phyloP scores from a whole-genome alignment of 306 rosid species.

The Dalbergia cochinchinensis region DNA sequence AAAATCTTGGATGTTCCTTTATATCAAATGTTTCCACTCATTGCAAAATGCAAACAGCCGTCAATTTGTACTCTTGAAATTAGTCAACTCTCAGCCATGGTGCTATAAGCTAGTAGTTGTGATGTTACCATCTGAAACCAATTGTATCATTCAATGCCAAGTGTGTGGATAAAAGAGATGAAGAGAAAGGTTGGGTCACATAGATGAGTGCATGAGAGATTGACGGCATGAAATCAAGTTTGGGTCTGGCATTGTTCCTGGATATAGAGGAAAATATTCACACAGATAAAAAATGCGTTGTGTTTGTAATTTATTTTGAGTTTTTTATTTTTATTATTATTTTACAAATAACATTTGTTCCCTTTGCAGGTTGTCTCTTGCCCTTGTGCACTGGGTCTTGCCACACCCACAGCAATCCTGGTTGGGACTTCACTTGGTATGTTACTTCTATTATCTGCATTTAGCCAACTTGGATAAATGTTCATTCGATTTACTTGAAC shows the following conservation, averaged over 20 bases:
- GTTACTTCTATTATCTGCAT: slow-evolving; percentile 41
- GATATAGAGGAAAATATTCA: slow-evolving; percentile 25
- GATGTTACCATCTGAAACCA: slow-evolving; percentile 35
- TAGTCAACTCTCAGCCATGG: slow-evolving; percentile 21
- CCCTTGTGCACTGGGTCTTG: slow-evolving; percentile 98
- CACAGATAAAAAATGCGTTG: slow-evolving; percentile 9
- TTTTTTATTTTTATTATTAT: neutral
- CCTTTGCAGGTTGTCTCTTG: slow-evolving; percentile 91
- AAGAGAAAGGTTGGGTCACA: slow-evolving; percentile 14
- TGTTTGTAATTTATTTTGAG: slow-evolving; percentile 22
- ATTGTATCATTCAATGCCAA: slow-evolving; percentile 2
- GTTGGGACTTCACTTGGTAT: slow-evolving; percentile 97
- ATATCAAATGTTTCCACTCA: slow-evolving; percentile 6
- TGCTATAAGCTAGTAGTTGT: slow-evolving; percentile 24
- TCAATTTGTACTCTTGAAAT: slow-evolving; percentile 24
- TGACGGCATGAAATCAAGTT: neutral
- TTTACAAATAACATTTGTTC: slow-evolving; percentile 12
- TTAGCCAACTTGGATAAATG: slow-evolving; percentile 24
- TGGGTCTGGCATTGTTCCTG: slow-evolving; percentile 22
- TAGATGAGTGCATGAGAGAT: neutral
- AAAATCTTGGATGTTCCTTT: slow-evolving; percentile 35
- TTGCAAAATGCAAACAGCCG: neutral
- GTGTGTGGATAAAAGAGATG: slow-evolving; percentile 5
- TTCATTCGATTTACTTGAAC: slow-evolving; percentile 21
- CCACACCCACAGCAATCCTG: slow-evolving; percentile 97